A percentile compares a stretch with the other conserved stretches of the same genome.
phyloP scores from a whole-genome alignment of 2,329 filamentous ascomycete species.

The Talaromyces sp. region DNA sequence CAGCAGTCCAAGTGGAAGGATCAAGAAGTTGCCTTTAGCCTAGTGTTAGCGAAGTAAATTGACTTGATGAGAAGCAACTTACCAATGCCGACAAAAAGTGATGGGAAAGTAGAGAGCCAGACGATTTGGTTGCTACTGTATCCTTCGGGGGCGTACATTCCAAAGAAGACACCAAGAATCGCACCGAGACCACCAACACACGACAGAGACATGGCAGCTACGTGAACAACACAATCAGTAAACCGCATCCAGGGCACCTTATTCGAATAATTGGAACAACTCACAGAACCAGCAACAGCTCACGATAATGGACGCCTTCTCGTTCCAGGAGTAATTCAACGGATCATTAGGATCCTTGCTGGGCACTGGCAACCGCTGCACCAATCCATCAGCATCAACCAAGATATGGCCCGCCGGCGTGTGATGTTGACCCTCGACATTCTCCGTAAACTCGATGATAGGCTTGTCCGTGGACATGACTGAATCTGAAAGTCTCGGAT shows the following conservation, averaged over 20 bases:
- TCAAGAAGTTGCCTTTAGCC: slow-evolving; percentile 34
- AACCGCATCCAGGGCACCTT: neutral
- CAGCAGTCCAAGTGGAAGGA: slow-evolving; percentile 41
- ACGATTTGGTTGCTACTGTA: slow-evolving; percentile 31
- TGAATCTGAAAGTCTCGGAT: neutral
- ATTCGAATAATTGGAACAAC: neutral
- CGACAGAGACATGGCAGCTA: slow-evolving; percentile 29
- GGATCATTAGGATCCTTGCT: slow-evolving; percentile 31
- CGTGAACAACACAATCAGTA: neutral
- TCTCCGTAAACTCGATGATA: slow-evolving; percentile 2
- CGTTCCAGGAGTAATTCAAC: slow-evolving; percentile 27
- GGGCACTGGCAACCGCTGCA: slow-evolving; percentile 28
- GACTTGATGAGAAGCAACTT: slow-evolving; percentile 2
- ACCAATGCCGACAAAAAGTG: slow-evolving; percentile 43
- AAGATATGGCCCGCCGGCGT: neutral
- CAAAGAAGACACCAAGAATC: slow-evolving; percentile 36
- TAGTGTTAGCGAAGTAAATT: neutral
- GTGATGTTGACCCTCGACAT: neutral
- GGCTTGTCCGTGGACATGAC: neutral
- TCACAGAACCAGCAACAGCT: slow-evolving; percentile 32
- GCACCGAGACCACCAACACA: slow-evolving; percentile 32
- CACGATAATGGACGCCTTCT: slow-evolving; percentile 28
- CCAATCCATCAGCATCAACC: slow-evolving; percentile 24
- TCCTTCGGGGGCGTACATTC: slow-evolving; percentile 29
- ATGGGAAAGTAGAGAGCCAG: slow-evolving; percentile 40